Percentiles rank a stretch among this genome's conserved stretches.
These are phyloP conservation scores for Akanthomyces muscarius DNA, from an alignment of 2,329 filamentous ascomycete genomes.

Conservation along the genomic window DNA sequence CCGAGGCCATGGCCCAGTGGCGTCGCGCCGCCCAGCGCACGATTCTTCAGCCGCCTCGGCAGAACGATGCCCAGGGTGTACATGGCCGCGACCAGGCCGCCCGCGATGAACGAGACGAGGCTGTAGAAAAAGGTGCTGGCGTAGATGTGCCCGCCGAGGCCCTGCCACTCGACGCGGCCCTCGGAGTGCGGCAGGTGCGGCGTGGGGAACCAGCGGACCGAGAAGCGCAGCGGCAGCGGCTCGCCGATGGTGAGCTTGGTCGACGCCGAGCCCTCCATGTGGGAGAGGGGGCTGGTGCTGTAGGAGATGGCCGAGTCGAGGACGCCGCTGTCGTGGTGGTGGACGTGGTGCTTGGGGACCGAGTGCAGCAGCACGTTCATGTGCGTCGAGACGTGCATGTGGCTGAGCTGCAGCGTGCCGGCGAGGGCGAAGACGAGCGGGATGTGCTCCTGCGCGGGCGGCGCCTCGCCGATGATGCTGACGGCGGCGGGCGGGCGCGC, in stretches of 20 bases:
- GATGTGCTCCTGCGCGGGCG: constrained; percentile 59
- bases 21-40: constrained; percentile 53
- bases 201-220: constrained; percentile 81
- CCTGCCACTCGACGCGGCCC: constrained; percentile 61
- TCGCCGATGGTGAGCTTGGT: constrained; percentile 83
- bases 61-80: constrained; percentile 60
- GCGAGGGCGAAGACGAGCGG: constrained; percentile 85
- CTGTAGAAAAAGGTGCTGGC: constrained; percentile 61
- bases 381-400: constrained; percentile 85
- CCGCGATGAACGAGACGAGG: constrained; percentile 55
- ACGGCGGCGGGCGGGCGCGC: constrained; percentile 62
- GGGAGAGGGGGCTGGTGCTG: constrained; percentile 67
- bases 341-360: constrained; percentile 57
- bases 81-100: constrained; percentile 48
- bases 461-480: constrained; percentile 50
- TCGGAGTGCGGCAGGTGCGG: constrained; percentile 66
- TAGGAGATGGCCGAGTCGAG: constrained; percentile 87
- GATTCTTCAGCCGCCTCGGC: constrained; percentile 48
- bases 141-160: constrained; percentile 60
- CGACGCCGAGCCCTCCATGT: constrained; percentile 48
- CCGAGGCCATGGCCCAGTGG: constrained; percentile 52
- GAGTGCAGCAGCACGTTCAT: constrained; percentile 84
- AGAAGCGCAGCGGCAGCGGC: constrained; percentile 71
- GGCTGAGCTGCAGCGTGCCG: constrained; percentile 81
- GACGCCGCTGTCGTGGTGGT: constrained; percentile 67